Evolutionary conservation across 2,329 filamentous ascomycete genomes (phyloP).

Genomic region (Lasiodiplodia citricola): DNA sequence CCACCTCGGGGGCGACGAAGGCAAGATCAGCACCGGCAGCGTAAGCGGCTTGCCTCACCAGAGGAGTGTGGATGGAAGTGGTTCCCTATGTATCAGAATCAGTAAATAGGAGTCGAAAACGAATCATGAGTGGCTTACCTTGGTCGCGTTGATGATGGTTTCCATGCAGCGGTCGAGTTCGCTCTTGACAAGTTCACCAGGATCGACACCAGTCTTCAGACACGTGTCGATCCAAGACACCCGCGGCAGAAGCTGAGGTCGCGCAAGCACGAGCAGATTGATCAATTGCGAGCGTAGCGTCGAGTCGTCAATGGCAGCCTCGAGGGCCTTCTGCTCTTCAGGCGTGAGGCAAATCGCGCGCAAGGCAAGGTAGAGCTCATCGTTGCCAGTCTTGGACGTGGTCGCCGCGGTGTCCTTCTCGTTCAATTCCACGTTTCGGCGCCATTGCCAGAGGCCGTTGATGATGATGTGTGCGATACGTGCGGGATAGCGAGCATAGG

Average conservation of each 20-base stretch:
- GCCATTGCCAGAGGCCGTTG: slow-evolving; percentile 80
- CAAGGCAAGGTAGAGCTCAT: slow-evolving; percentile 66
- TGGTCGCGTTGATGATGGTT: slow-evolving; percentile 65
- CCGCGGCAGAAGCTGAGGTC: slow-evolving; percentile 76
- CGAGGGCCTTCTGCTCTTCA: slow-evolving; percentile 55
- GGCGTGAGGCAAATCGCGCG: slow-evolving; percentile 67
- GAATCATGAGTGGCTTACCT: slow-evolving; percentile 54
- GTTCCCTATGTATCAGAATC: slow-evolving; percentile 31
- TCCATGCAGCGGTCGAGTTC: slow-evolving; percentile 69
- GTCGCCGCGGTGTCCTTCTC: slow-evolving; percentile 79
- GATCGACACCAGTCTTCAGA: slow-evolving; percentile 79
- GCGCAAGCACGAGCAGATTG: slow-evolving; percentile 76
- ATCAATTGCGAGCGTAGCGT: slow-evolving; percentile 73
- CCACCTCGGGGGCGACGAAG: slow-evolving; percentile 85
- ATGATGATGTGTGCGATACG: slow-evolving; percentile 68
- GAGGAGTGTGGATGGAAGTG: slow-evolving; percentile 32
- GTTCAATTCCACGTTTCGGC: slow-evolving; percentile 67
- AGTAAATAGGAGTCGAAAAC: background rate
- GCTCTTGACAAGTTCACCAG: slow-evolving; percentile 74
- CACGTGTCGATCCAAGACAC: slow-evolving; percentile 90
- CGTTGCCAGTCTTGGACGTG: slow-evolving; percentile 67
- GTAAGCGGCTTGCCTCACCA: slow-evolving; percentile 73
- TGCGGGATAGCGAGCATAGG: slow-evolving; percentile 67
- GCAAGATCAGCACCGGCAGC: slow-evolving; percentile 87
- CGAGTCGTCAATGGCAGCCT: slow-evolving; percentile 52